Percentiles rank a stretch among this genome's conserved stretches.
These are phyloP conservation scores for Balansia obtecta DNA, from an alignment of 2,329 filamentous ascomycete genomes.

Conservation along the genomic window DNA sequence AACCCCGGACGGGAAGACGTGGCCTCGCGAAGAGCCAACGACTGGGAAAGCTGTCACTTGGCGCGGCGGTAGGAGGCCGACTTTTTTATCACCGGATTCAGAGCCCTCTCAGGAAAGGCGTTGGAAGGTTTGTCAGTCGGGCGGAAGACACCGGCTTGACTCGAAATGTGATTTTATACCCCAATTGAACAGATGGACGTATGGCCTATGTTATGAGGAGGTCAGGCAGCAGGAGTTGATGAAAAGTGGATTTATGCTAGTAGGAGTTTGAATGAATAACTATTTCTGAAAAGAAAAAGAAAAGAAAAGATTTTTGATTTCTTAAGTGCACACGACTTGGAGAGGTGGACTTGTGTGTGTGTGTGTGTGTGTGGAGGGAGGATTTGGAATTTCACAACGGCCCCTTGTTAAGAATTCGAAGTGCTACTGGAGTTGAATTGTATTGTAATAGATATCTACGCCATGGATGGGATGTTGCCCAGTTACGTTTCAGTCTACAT, in stretches of 20 bases:
- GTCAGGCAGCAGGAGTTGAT: conserved; percentile 18
- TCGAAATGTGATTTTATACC: conserved; percentile 27
- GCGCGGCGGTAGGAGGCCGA: conserved; percentile 2
- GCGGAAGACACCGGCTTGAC: conserved; percentile 23
- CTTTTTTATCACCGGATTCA: not conserved
- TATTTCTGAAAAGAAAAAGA: not conserved
- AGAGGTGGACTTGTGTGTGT: no score
- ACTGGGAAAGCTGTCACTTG: conserved; percentile 1
- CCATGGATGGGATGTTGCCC: no score
- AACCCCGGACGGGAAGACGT: conserved; percentile 15
- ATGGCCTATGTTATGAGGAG: conserved; percentile 22
- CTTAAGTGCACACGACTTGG: not conserved
- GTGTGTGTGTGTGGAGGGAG: no score
- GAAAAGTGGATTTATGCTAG: conserved; percentile 20
- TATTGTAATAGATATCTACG: no score
- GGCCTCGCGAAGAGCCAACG: conserved; percentile 5
- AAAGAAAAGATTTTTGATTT: not conserved
- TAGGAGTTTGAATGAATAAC: conserved; percentile 23
- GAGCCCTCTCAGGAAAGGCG: conserved; percentile 19
- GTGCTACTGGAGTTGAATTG: no score
- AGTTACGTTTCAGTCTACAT: not conserved
- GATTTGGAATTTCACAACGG: not conserved
- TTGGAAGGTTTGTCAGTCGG: conserved; percentile 26
- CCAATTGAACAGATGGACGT: conserved; percentile 14
- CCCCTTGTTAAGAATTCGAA: no score